These are phyloP conservation scores for Vigna nakashimae DNA, from an alignment of 306 rosid species.

Conservation along the genomic window DNA sequence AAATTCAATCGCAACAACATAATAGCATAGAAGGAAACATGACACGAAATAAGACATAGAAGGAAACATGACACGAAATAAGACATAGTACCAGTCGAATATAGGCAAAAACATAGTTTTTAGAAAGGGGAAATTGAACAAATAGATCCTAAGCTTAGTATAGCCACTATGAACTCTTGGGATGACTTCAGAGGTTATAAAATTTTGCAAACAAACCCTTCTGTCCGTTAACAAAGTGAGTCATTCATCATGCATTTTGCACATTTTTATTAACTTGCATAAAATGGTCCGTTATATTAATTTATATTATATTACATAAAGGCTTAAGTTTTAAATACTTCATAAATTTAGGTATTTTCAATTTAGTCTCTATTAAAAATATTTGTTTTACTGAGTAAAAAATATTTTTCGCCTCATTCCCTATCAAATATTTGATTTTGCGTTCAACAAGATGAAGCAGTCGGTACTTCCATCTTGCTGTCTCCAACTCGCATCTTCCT, in stretches of 20 bases:
- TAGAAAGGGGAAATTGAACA: background rate
- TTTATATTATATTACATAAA: background rate
- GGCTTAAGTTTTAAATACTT: too few relatives aligned
- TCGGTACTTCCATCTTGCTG: too few relatives aligned
- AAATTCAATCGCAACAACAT: constrained; percentile 1
- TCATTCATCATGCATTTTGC: background rate
- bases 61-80: background rate
- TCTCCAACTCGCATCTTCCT: too few relatives aligned
- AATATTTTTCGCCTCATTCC: too few relatives aligned
- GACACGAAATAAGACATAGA: background rate
- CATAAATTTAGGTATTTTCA: too few relatives aligned
- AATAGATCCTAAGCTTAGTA: background rate
- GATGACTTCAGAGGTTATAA: background rate
- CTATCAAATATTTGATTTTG: too few relatives aligned
- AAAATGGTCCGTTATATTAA: background rate
- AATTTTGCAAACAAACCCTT: background rate
- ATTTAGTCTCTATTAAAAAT: too few relatives aligned
- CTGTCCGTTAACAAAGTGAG: background rate
- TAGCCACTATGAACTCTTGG: background rate
- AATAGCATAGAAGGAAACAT: background rate
- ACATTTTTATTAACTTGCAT: background rate
- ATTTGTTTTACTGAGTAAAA: too few relatives aligned
- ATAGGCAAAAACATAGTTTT: background rate
- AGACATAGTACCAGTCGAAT: background rate
- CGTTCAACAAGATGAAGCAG: too few relatives aligned